These are phyloP conservation scores for Chaetomiaceae sp. DNA, from an alignment of 2,329 filamentous ascomycete genomes.

Conservation along the genomic window DNA sequence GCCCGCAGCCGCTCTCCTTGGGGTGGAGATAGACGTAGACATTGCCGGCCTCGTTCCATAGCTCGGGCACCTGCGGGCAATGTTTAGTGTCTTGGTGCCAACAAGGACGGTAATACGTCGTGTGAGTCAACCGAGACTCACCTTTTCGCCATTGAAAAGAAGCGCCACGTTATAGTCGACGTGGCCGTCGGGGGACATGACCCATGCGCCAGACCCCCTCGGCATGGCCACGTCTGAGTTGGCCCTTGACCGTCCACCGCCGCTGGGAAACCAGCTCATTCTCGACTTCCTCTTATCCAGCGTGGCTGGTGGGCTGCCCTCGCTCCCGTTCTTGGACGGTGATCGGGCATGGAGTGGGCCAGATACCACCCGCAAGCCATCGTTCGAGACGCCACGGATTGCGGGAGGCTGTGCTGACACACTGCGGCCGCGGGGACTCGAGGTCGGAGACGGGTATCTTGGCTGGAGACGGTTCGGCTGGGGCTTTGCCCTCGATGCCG, in stretches of 20 bases:
- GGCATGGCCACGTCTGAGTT: slow-evolving; percentile 36
- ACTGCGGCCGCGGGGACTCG: slow-evolving; percentile 38
- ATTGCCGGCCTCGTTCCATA: slow-evolving; percentile 59
- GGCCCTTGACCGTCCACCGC: slow-evolving; percentile 46
- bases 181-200: slow-evolving; percentile 47
- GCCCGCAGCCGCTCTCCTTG: slow-evolving; percentile 43
- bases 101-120: too few species aligned
- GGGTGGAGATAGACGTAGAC: slow-evolving; percentile 55
- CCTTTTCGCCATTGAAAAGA: slow-evolving; percentile 52
- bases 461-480: slow-evolving; percentile 21
- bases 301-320: slow-evolving; percentile 41
- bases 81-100: too few species aligned
- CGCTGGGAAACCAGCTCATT: slow-evolving; percentile 44
- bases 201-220: slow-evolving; percentile 43
- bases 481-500: slow-evolving; percentile 13
- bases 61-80: slow-evolving; percentile 51
- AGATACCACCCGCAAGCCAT: slow-evolving; percentile 30
- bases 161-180: slow-evolving; percentile 53
- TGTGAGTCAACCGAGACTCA: slow-evolving; percentile 23
- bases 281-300: slow-evolving; percentile 41
- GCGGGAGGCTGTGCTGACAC: slow-evolving; percentile 44
- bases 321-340: slow-evolving; percentile 31
- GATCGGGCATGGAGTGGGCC: slow-evolving; percentile 30
- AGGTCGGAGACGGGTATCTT: slow-evolving; percentile 8
- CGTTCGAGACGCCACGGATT: slow-evolving; percentile 27